Evolutionary conservation across 306 rosid species (phyloP).

Genomic region (Canavalia ensiformis): DNA sequence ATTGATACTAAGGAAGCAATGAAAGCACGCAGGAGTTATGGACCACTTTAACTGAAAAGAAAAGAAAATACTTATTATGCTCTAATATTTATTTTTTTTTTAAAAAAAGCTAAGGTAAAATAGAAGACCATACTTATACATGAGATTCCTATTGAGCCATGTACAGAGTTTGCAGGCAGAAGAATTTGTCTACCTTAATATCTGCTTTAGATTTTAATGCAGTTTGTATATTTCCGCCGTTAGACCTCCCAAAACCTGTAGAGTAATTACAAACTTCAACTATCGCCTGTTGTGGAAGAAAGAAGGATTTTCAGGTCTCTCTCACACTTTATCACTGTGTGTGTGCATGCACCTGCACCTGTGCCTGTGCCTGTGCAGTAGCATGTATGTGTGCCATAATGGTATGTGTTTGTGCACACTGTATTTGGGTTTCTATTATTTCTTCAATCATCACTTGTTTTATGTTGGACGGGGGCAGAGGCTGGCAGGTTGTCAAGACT

Average conservation of each 20-base stretch:
- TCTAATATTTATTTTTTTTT: background rate
- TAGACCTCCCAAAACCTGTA: slow-evolving; percentile 22
- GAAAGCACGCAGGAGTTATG: background rate
- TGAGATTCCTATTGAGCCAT: slow-evolving; percentile 40
- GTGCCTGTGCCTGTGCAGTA: too few relatives aligned
- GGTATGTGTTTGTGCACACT: slow-evolving; percentile 10
- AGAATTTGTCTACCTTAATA: slow-evolving; percentile 53
- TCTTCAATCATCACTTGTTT: slow-evolving; percentile 10
- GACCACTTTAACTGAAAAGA: slow-evolving; percentile 21
- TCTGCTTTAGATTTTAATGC: slow-evolving; percentile 68
- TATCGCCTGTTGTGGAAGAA: slow-evolving; percentile 45
- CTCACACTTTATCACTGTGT: slow-evolving; percentile 1
- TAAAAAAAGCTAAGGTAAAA: background rate
- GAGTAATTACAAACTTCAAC: slow-evolving; percentile 37
- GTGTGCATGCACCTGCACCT: background rate
- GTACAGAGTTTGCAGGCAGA: slow-evolving; percentile 20
- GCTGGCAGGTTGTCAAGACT: slow-evolving; percentile 10
- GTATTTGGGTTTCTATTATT: slow-evolving; percentile 18
- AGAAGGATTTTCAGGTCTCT: slow-evolving; percentile 55
- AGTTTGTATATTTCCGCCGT: slow-evolving; percentile 63
- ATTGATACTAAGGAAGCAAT: slow-evolving; percentile 23
- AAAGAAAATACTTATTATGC: slow-evolving; percentile 9
- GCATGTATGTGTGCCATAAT: background rate
- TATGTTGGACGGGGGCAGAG: slow-evolving; percentile 5
- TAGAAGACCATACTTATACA: background rate